phyloP scores from a whole-genome alignment of 768 basidiomycete genomes.

The Podaxis sp. region DNA sequence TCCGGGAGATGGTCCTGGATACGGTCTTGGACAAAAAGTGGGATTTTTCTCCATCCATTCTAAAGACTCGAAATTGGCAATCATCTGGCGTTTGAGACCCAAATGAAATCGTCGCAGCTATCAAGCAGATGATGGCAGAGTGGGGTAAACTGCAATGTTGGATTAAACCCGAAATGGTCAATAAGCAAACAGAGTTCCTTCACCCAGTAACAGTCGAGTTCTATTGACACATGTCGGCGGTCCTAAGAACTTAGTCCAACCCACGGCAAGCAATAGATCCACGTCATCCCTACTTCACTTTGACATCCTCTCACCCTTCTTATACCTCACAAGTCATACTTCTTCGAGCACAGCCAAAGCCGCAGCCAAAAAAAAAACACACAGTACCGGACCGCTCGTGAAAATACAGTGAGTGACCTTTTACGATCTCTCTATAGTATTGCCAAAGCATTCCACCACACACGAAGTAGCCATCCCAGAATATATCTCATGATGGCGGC shows the following conservation, averaged over 20 bases:
- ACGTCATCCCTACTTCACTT: slow-evolving; percentile 52
- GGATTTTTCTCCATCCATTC: slow-evolving; percentile 9
- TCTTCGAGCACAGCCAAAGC: slow-evolving; percentile 93
- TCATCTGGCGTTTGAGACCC: slow-evolving; percentile 57
- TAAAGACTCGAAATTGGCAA: slow-evolving; percentile 11
- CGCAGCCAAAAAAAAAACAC: slow-evolving; percentile 69
- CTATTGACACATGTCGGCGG: slow-evolving; percentile 22
- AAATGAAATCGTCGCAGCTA: slow-evolving; percentile 61
- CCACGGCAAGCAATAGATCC: slow-evolving; percentile 21
- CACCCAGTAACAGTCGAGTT: slow-evolving; percentile 2
- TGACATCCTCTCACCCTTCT: slow-evolving; percentile 72
- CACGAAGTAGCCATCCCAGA: too few species aligned
- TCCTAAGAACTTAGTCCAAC: slow-evolving; percentile 37
- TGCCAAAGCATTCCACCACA: slow-evolving; percentile 70
- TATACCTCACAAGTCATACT: slow-evolving; percentile 71
- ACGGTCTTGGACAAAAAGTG: slow-evolving; percentile 57
- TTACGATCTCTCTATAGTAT: slow-evolving; percentile 63
- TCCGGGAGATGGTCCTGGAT: slow-evolving; percentile 64
- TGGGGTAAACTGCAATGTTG: slow-evolving; percentile 72
- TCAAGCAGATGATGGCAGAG: slow-evolving; percentile 51
- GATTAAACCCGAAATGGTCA: slow-evolving; percentile 86
- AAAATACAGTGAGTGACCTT: slow-evolving; percentile 61
- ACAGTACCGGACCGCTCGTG: slow-evolving; percentile 79
- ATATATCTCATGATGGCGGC: too few species aligned
- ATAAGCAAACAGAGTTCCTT: slow-evolving; percentile 62